Evolutionary conservation across 306 rosid species (phyloP).

Genomic region (Sophora flavescens): DNA sequence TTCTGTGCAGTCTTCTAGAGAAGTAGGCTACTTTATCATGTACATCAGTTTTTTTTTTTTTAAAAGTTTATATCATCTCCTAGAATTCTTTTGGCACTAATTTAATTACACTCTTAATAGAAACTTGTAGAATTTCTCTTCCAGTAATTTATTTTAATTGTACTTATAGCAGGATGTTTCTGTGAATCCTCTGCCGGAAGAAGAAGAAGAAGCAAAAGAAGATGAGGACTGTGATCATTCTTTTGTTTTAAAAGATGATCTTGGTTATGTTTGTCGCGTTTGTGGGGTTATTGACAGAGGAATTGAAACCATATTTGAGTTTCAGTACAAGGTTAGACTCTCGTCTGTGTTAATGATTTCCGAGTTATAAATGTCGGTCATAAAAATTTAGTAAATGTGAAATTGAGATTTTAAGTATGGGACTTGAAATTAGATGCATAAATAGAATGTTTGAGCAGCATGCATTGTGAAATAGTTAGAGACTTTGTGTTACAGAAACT

Average conservation of each 20-base stretch:
- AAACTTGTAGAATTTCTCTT: not conserved
- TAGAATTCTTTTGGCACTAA: constrained; percentile 22
- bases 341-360: constrained; percentile 19
- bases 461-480: constrained; percentile 17
- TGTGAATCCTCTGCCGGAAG: constrained; percentile 49
- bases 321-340: constrained; percentile 65
- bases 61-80: not conserved
- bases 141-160: constrained; percentile 19
- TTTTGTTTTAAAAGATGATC: constrained; percentile 86
- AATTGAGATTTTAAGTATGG: constrained; percentile 16
- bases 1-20: constrained; percentile 4
- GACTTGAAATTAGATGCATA: constrained; percentile 30
- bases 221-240: constrained; percentile 86
- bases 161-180: constrained; percentile 63
- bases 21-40: constrained; percentile 17
- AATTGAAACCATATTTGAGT: constrained; percentile 91
- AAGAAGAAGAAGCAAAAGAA: constrained; percentile 46
- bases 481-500: not conserved
- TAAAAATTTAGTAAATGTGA: not conserved
- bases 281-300: constrained; percentile 82
- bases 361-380: constrained; percentile 14
- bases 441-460: constrained; percentile 29
- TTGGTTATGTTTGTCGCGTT: constrained; percentile 91
- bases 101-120: not conserved
- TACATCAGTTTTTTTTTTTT: not conserved